Evolutionary conservation across 2,329 filamentous ascomycete genomes (phyloP), one percentile per base, ranked within the genome.

Genomic region (Cladorrhinum sp.): DNA sequence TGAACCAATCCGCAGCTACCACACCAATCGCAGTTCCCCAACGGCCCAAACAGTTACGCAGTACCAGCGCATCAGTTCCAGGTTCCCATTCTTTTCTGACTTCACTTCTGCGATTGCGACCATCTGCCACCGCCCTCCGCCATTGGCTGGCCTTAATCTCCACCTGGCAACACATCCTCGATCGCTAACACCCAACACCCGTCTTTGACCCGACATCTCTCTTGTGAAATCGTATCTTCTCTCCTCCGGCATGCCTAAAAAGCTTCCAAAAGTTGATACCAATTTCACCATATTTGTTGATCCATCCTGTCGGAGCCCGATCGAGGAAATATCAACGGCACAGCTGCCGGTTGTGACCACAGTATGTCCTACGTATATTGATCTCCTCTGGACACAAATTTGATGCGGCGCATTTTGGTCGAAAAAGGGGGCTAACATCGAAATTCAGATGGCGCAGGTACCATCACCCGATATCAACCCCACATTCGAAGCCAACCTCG

Each of bases 51-150:
- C n/a, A n/a, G n/a, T n/a, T n/a, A n/a, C n/a, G n/a, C n/a, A n/a
- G n/a, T n/a, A n/a, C n/a, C n/a, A n/a, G n/a, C n/a, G n/a, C n/a
- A n/a, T n/a, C n/a, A n/a, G n/a, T n/a, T n/a, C n/a, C n/a, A n/a
- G n/a, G n/a, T n/a, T n/a, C n/a, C 42, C 42, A 46, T 9, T 28
- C 42, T 2, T 46, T 46, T 3, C 16, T 46, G 42, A 21, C n/a
- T 4, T 46, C n/a, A 3, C 7, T 5, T 16, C 14, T 36, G 5
- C 51, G 48, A 55, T 59, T 58, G 50, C 56, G 48, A 53, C 58
- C 9, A 28, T 48, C 14, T 61, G 65, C 64, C 62, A 67, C 61
- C 62, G 39, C n/a, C n/a, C n/a, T n/a, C n/a, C n/a, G n/a, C n/a
- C n/a, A n/a, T n/a, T n/a, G n/a, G n/a, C n/a, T n/a, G n/a, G n/a